These are phyloP conservation scores for Penicillium sp. DNA, from an alignment of 2,329 filamentous ascomycete species.

Conservation along the genomic window DNA sequence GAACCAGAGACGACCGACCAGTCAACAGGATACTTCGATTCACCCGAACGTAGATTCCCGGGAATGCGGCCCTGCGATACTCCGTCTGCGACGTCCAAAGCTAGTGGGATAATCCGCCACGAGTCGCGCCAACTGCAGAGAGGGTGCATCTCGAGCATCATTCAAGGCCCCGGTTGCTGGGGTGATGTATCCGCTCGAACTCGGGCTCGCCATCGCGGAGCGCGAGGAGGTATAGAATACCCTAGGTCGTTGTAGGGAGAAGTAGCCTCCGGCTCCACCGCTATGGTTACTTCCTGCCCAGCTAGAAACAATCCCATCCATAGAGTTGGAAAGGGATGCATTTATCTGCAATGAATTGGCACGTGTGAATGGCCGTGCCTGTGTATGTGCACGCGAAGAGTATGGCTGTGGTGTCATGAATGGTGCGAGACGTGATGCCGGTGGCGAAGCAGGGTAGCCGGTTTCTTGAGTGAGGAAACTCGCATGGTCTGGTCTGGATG, in stretches of 20 bases:
- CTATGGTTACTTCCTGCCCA: slow-evolving; percentile 1
- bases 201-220: slow-evolving; percentile 13
- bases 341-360: slow-evolving; percentile 7
- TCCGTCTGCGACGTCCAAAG: slow-evolving; percentile 25
- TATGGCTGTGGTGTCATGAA: slow-evolving; percentile 23
- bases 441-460: slow-evolving; percentile 10
- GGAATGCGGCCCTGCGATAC: slow-evolving; percentile 24
- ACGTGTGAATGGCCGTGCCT: slow-evolving; percentile 8
- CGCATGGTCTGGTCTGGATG: slow-evolving; percentile 17
- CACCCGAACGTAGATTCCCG: too few species aligned
- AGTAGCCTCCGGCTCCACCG: slow-evolving; percentile 21
- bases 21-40: too few species aligned
- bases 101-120: slow-evolving; percentile 28
- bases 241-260: slow-evolving; percentile 19
- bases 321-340: slow-evolving; percentile 8
- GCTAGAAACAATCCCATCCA: slow-evolving; percentile 11
- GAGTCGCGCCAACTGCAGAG: slow-evolving; percentile 16
- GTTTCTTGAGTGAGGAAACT: slow-evolving; percentile 1
- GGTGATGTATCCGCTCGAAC: slow-evolving; percentile 21
- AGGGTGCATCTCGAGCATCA: slow-evolving; percentile 21
- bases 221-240: slow-evolving; percentile 5
- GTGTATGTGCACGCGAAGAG: slow-evolving; percentile 3
- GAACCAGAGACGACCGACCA: too few species aligned
- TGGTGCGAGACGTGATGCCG: slow-evolving; percentile 8
- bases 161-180: slow-evolving; percentile 15